phyloP scores from a whole-genome alignment of 495 filamentous ascomycete genomes.

The Neurospora cerealis region DNA sequence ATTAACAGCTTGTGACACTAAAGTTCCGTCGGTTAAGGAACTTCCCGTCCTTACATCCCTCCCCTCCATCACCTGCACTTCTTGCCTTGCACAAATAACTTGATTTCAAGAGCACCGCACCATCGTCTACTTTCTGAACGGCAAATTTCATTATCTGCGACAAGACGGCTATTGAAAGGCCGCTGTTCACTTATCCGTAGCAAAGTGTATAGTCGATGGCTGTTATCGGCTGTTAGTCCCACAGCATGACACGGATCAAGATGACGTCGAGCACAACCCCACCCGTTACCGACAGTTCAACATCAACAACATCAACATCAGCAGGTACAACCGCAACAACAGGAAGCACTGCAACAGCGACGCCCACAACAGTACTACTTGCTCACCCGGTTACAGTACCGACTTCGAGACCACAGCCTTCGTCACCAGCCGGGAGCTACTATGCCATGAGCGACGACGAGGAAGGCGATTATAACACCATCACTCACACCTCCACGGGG shows the following conservation, averaged over 20 bases:
- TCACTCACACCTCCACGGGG: conserved; percentile 70
- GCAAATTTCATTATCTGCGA: not conserved
- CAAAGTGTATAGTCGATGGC: not conserved
- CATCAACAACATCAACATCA: not conserved
- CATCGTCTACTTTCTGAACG: not conserved
- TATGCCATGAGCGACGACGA: conserved; percentile 97
- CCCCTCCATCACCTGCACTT: not conserved
- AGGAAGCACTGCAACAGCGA: not conserved
- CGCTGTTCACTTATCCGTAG: not conserved
- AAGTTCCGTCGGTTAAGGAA: not conserved
- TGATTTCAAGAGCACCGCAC: not conserved
- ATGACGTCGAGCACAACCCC: not conserved
- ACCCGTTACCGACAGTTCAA: not conserved
- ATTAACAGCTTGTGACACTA: not conserved
- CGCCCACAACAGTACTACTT: not conserved
- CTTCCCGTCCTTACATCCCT: not conserved
- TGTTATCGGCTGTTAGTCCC: not conserved
- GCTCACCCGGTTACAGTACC: not conserved
- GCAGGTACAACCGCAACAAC: not conserved
- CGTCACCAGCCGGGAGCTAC: conserved; percentile 80
- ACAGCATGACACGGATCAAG: not conserved
- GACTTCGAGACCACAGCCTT: conserved; percentile 17
- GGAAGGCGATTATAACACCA: conserved; percentile 90
- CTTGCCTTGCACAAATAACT: not conserved
- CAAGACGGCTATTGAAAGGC: not conserved